Percentiles rank a stretch among this genome's conserved stretches.
These are phyloP conservation scores for Arthrobotrys sphaeroides DNA, from an alignment of 2,329 filamentous ascomycete genomes.

Conservation along the genomic window DNA sequence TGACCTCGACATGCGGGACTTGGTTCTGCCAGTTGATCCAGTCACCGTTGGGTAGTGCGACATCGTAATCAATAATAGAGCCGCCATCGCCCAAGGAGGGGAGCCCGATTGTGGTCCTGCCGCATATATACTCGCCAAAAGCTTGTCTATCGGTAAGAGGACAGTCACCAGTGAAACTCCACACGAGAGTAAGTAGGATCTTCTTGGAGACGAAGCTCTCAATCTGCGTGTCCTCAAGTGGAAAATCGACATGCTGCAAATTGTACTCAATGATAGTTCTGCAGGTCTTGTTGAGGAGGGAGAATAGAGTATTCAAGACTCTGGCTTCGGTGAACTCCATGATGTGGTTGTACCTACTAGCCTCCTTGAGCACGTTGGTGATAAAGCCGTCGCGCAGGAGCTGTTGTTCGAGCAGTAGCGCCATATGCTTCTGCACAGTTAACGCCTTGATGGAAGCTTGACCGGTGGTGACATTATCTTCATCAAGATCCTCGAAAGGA, in stretches of 20 bases:
- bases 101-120: conserved; percentile 84
- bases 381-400: conserved; percentile 84
- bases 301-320: conserved; percentile 91
- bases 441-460: conserved; percentile 81
- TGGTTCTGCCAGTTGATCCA: conserved; percentile 95
- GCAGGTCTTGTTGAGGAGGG: conserved; percentile 91
- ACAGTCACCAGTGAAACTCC: conserved; percentile 96
- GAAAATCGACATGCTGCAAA: conserved; percentile 90
- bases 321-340: conserved; percentile 97
- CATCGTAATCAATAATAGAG: conserved; percentile 95
- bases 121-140: conserved; percentile 85
- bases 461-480: conserved; percentile 78
- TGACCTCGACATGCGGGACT: conserved; percentile 93
- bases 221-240: conserved; percentile 86
- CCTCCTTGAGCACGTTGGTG: conserved; percentile 77
- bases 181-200: conserved; percentile 87
- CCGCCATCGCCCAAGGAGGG: conserved; percentile 77
- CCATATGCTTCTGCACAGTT: conserved; percentile 79
- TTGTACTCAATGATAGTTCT: conserved; percentile 96
- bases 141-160: conserved; percentile 84
- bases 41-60: conserved; percentile 82
- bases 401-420: conserved; percentile 78
- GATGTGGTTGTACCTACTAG: conserved; percentile 85
- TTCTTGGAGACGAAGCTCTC: conserved; percentile 94
- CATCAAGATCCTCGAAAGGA: conserved; percentile 93